Evolutionary conservation across 345 rosid species (phyloP).

Genomic region (Punica granatum): DNA sequence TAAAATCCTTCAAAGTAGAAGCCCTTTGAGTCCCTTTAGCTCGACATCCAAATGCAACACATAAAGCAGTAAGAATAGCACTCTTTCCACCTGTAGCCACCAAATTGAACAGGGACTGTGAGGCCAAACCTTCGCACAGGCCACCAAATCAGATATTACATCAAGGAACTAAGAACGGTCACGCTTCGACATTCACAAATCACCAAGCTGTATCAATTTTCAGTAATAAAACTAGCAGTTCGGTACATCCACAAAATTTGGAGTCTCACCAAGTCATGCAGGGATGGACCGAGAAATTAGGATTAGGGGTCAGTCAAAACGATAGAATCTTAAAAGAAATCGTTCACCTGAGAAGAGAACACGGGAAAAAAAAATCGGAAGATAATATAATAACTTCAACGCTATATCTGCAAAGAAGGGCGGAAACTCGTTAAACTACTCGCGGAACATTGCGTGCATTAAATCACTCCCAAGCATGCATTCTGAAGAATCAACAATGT

Average conservation of each 20-base stretch:
- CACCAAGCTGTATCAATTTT: neutral
- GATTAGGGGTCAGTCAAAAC: neutral
- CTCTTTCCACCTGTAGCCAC: constrained; percentile 74
- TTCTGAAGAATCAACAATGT: no score
- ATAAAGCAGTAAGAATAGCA: constrained; percentile 82
- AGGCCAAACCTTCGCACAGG: neutral
- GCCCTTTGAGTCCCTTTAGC: constrained; percentile 93
- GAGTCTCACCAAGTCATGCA: neutral
- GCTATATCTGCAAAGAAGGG: no score
- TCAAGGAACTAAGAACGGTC: neutral
- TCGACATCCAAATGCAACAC: constrained; percentile 85
- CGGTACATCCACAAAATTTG: neutral
- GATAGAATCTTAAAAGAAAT: no score
- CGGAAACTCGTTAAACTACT: no score
- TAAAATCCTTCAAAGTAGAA: constrained; percentile 66
- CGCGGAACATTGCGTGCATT: no score
- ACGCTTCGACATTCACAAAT: neutral
- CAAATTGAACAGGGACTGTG: neutral
- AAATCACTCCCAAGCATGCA: no score
- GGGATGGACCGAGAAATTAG: neutral
- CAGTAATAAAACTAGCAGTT: neutral
- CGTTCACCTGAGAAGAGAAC: no score
- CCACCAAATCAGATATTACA: neutral
- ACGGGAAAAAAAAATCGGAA: no score
- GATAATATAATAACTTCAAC: no score